Base-by-base conservation (phyloP, 2,329 filamentous ascomycete species). In the Fusarium annulatum region DNA sequence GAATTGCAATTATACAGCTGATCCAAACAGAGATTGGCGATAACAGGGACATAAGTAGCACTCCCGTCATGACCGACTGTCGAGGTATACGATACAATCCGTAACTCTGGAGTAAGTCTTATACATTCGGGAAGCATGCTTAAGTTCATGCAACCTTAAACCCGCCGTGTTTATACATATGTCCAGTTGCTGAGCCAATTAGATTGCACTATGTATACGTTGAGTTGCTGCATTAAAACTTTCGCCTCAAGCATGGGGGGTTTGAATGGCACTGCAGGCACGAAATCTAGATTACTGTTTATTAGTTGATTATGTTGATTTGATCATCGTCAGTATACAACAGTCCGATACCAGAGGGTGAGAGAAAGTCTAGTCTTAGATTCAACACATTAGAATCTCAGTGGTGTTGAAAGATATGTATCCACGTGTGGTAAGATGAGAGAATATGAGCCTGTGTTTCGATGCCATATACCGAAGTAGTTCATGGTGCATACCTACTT, bases 11-110 rank as follows among this genome's bases (percentile, higher is more conserved):
- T 69, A 69, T 69, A 58, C 1, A 2, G 11, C 21, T 10, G 1
- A 2, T 1, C 1, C 2, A 1, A 1, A 0, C 1, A 4, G 21
- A 16, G 7, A 15, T 6, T 19, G 15, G n/a, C 15, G 2, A 48
- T 7, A 15, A 18, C 9, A 11, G 14, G 10, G 23, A n/a, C 15
- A 18, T 2, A 41, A n/a, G 26, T 11, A 30, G 15, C n/a, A 30
- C 15, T 30, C 26, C 26, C 26, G 26, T 28, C 14, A 39, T 18
- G 11, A 23, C 14, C 19, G 19, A 28, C 21, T 2, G 26, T 30
- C 10, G 19, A 30, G 15, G 12, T 55, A 18, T n/a, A 14, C 15
- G 1, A 28, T 18, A 30, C 14, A 39, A 18, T 16, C 9, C 26
- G 5, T 55, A 30, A 28, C 15, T 39, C 10, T 23, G 30, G n/a